phyloP scores from a whole-genome alignment of 2,329 filamentous ascomycete species.

The Microdochium paspali region DNA sequence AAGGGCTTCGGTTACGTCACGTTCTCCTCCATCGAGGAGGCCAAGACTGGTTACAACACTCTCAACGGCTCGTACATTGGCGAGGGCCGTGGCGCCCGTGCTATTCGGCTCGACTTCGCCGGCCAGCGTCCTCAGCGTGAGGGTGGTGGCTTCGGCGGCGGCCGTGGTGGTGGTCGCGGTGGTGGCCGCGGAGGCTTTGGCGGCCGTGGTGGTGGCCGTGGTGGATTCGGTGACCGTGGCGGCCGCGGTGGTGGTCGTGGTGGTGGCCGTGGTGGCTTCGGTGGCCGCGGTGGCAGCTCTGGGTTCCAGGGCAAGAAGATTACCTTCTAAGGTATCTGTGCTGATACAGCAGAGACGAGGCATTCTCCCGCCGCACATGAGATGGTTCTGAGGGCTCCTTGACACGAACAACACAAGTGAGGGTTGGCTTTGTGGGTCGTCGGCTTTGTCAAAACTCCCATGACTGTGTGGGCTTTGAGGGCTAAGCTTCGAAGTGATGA shows the following conservation, averaged over 20 bases:
- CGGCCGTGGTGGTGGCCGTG: constrained; percentile 39
- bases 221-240: constrained; percentile 38
- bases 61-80: constrained; percentile 59
- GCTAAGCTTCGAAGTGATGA: constrained; percentile 28
- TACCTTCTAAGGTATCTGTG: constrained; percentile 36
- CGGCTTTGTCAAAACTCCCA: constrained; percentile 28
- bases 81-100: constrained; percentile 59
- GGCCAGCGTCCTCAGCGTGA: constrained; percentile 54
- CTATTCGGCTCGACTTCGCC: constrained; percentile 77
- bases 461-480: constrained; percentile 43
- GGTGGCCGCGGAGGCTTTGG: constrained; percentile 37
- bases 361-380: constrained; percentile 3
- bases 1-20: constrained; percentile 93
- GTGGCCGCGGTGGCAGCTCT: constrained; percentile 31
- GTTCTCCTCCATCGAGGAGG: constrained; percentile 75
- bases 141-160: constrained; percentile 34
- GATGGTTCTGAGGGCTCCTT: constrained; percentile 33
- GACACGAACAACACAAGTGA: constrained; percentile 23
- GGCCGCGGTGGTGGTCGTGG: constrained; percentile 41
- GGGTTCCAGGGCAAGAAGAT: constrained; percentile 72
- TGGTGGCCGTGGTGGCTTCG: constrained; percentile 40
- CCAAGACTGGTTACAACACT: constrained; percentile 61
- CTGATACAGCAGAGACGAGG: constrained; percentile 23
- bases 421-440: constrained; percentile 48
- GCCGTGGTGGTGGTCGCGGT: constrained; percentile 43